Percentiles rank a stretch among this genome's conserved stretches.
Conservation (phyloP, 2,329 filamentous ascomycete genomes). For the Diplocarpon rosae region DNA sequence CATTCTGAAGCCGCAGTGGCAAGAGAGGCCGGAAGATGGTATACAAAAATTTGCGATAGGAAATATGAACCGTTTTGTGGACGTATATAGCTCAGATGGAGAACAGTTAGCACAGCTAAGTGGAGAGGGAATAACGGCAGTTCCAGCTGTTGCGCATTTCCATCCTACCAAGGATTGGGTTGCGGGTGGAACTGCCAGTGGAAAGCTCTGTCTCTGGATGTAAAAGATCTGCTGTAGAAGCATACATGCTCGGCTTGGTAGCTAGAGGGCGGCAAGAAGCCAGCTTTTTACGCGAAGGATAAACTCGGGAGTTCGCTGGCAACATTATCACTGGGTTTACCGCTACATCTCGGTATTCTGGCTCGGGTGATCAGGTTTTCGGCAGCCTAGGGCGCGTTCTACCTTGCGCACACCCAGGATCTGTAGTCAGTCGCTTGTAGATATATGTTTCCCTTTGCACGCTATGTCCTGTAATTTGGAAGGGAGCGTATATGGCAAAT, state of each 20-base stretch:
- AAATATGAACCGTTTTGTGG: conserved; percentile 96
- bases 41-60: conserved; percentile 85
- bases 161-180: conserved; percentile 87
- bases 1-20: conserved; percentile 77
- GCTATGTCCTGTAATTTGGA: neutral
- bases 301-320: too few relatives aligned
- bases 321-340: neutral
- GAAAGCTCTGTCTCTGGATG: conserved; percentile 63
- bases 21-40: conserved; percentile 62
- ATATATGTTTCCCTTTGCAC: neutral
- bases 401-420: neutral
- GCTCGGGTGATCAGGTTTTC: neutral
- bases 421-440: neutral
- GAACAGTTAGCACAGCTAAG: conserved; percentile 81
- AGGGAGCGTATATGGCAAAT: neutral
- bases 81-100: conserved; percentile 73
- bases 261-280: too few relatives aligned
- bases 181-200: conserved; percentile 80
- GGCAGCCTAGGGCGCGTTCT: neutral
- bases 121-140: conserved; percentile 84
- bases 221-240: neutral
- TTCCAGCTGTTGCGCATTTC: conserved; percentile 85
- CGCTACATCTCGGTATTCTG: neutral
- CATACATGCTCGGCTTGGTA: neutral
- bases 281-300: too few relatives aligned